These are phyloP conservation scores for Volvariella surrecta DNA, from an alignment of 1,284 basidiomycete genomes.

Conservation along the genomic window DNA sequence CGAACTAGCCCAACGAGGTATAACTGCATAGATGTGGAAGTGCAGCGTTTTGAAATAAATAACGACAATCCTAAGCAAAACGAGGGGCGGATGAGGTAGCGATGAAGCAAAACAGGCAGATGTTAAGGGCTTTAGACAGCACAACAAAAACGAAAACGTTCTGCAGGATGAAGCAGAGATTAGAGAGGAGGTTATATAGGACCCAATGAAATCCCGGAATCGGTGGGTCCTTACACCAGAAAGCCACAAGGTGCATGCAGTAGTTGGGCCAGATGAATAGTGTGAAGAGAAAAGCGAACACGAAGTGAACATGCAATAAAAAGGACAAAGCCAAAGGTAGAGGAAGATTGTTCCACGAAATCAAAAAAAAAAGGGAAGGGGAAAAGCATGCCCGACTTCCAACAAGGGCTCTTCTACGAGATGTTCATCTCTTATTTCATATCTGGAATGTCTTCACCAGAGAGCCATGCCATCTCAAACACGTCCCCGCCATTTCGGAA, in stretches of 20 bases:
- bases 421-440: too few relatives aligned
- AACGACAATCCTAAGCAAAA: not conserved
- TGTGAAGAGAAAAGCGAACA: slow-evolving; percentile 1
- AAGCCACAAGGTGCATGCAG: slow-evolving; percentile 11
- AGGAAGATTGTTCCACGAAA: too few relatives aligned
- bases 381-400: too few relatives aligned
- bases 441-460: too few relatives aligned
- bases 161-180: slow-evolving; percentile 2
- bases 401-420: too few relatives aligned
- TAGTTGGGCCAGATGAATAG: not conserved
- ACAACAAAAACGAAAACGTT: slow-evolving; percentile 9
- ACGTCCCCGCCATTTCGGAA: too few relatives aligned
- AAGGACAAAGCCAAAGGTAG: slow-evolving; percentile 5
- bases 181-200: not conserved
- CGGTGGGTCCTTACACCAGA: slow-evolving; percentile 8
- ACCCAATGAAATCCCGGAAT: not conserved
- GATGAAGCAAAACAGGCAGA: not conserved
- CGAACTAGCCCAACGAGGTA: slow-evolving; percentile 5
- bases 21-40: slow-evolving; percentile 1
- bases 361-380: too few relatives aligned
- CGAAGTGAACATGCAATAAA: slow-evolving; percentile 8
- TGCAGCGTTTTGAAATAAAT: slow-evolving; percentile 6
- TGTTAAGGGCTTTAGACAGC: slow-evolving; percentile 6
- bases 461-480: too few relatives aligned
- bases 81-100: not conserved